phyloP scores from a whole-genome alignment of 192 early-diverging fungal species.

The Dispira parvispora region DNA sequence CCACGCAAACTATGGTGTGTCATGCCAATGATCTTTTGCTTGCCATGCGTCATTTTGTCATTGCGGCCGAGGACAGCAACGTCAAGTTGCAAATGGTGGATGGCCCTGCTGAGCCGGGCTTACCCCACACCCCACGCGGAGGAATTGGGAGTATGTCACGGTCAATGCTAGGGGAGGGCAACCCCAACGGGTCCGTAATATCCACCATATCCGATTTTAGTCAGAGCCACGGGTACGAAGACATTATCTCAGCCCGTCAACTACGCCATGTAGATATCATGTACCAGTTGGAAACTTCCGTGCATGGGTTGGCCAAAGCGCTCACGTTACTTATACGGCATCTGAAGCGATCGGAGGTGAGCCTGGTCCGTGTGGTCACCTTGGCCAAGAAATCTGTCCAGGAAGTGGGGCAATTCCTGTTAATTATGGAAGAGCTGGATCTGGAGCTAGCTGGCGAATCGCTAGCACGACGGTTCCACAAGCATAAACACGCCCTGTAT shows the following conservation, averaged over 20 bases:
- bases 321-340: conserved; percentile 22
- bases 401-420: conserved; percentile 35
- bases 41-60: conserved; percentile 57
- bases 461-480: conserved; percentile 33
- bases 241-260: conserved; percentile 15
- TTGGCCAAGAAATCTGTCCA: conserved; percentile 24
- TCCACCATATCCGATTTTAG: conserved; percentile 16
- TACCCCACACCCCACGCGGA: not conserved
- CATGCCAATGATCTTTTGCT: conserved; percentile 60
- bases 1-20: conserved; percentile 50
- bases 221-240: conserved; percentile 23
- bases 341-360: conserved; percentile 12
- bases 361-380: conserved; percentile 19
- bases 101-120: conserved; percentile 14
- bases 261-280: not conserved
- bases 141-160: not conserved
- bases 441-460: conserved; percentile 17
- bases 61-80: conserved; percentile 38
- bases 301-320: conserved; percentile 14
- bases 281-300: conserved; percentile 1
- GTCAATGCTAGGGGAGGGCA: not conserved
- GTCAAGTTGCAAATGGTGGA: conserved; percentile 17
- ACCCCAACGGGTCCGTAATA: conserved; percentile 20
- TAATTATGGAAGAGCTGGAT: conserved; percentile 33
- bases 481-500: conserved; percentile 41